Evolutionary conservation across 352 stramenopile genomes (phyloP).

Genomic region (Pythium sukuiense): DNA sequence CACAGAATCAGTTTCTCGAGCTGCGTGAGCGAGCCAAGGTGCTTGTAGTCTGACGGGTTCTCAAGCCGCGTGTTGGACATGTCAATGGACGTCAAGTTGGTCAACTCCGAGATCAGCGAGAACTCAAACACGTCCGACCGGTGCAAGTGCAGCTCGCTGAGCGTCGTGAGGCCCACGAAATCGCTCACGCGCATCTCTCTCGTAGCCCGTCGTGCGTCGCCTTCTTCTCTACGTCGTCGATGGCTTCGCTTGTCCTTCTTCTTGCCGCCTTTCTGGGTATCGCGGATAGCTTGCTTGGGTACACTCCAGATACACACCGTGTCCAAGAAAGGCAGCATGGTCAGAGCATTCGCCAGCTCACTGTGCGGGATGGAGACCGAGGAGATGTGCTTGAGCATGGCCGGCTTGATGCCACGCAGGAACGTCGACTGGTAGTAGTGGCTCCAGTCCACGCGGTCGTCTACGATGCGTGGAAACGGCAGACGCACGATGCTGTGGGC

Average conservation of each 20-base stretch:
- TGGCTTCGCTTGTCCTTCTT: slow-evolving; percentile 18
- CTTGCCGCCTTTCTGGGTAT: slow-evolving; percentile 15
- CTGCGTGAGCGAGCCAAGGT: slow-evolving; percentile 39
- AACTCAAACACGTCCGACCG: slow-evolving; percentile 24
- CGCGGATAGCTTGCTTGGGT: slow-evolving; percentile 23
- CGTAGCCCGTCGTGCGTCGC: slow-evolving; percentile 10
- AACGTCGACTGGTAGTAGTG: slow-evolving; percentile 26
- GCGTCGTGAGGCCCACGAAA: slow-evolving; percentile 21
- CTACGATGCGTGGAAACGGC: slow-evolving; percentile 23
- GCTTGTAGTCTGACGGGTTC: slow-evolving; percentile 49
- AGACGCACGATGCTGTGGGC: slow-evolving; percentile 22
- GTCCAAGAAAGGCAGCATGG: slow-evolving; percentile 23
- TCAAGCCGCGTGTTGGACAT: slow-evolving; percentile 39
- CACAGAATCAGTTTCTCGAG: slow-evolving; percentile 54
- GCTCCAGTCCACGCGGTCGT: slow-evolving; percentile 24
- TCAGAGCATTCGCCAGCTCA: slow-evolving; percentile 19
- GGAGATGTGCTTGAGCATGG: slow-evolving; percentile 26
- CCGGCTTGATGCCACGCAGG: slow-evolving; percentile 19
- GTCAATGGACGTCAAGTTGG: slow-evolving; percentile 25
- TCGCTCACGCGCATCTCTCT: slow-evolving; percentile 21
- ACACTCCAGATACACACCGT: slow-evolving; percentile 30
- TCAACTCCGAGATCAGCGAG: slow-evolving; percentile 14
- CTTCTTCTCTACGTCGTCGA: slow-evolving; percentile 18
- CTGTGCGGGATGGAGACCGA: slow-evolving; percentile 29
- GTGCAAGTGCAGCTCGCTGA: slow-evolving; percentile 27